phyloP scores from a whole-genome alignment of 2,329 filamentous ascomycete genomes.

The Botrytis medusae region DNA sequence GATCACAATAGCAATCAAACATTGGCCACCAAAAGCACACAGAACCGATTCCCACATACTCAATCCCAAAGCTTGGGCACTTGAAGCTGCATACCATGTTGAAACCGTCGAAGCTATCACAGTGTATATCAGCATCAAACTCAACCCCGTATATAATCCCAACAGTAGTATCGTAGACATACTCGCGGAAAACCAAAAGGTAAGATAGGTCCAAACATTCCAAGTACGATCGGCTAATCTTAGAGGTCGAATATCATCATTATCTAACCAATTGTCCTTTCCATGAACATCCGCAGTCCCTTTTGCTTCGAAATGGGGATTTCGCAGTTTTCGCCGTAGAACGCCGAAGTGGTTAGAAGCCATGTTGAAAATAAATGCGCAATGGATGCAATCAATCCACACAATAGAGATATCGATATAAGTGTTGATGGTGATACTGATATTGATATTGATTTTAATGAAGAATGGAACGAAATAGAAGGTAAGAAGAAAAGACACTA shows the following conservation, averaged over 20 bases:
- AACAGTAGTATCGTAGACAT: neutral
- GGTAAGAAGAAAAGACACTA: neutral
- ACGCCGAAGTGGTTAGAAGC: neutral
- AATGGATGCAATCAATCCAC: neutral
- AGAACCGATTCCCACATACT: constrained; percentile 51
- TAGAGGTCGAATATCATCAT: constrained; percentile 46
- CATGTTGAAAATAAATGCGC: neutral
- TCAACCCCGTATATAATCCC: no score
- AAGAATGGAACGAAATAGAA: neutral
- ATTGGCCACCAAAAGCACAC: constrained; percentile 45
- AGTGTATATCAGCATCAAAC: neutral
- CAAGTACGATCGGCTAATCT: constrained; percentile 45
- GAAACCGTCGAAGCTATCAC: constrained; percentile 41
- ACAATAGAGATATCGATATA: neutral
- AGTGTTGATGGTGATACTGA: neutral
- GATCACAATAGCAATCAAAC: constrained; percentile 45
- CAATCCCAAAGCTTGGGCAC: constrained; percentile 46
- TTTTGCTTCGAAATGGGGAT: constrained; percentile 25
- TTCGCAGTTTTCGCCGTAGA: constrained; percentile 12
- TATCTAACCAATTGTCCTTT: constrained; percentile 42
- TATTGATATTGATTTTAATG: neutral
- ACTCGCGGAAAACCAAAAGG: constrained; percentile 22
- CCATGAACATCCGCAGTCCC: constrained; percentile 36
- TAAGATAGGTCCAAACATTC: constrained; percentile 44
- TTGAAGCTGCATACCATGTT: constrained; percentile 44